phyloP scores from a whole-genome alignment of 139 green algal species.

The Gonium pectorale region DNA sequence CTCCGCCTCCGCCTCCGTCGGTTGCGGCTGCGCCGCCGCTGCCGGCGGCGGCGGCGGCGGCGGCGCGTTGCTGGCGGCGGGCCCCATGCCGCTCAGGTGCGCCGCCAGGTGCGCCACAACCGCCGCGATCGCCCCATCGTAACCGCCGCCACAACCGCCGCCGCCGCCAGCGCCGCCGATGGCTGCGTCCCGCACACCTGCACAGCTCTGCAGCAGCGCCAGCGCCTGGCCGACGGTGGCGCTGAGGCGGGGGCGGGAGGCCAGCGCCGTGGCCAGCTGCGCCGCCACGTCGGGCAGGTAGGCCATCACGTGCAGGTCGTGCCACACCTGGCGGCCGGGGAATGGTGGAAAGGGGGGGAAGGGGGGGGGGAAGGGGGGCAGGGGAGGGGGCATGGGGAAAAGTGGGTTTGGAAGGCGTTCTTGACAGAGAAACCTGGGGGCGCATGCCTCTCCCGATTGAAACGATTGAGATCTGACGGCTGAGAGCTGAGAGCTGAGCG shows the following conservation, averaged over 20 bases:
- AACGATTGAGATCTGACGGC: too few species aligned
- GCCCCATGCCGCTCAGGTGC: constrained; percentile 8
- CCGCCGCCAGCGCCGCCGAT: not conserved
- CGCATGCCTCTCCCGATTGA: too few species aligned
- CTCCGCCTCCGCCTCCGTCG: not conserved
- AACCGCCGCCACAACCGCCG: not conserved
- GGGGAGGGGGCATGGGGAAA: too few species aligned
- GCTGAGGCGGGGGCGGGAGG: not conserved
- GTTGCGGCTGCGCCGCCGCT: not conserved
- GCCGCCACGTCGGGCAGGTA: constrained; percentile 39
- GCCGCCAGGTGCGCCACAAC: constrained; percentile 31
- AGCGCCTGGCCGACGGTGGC: not conserved
- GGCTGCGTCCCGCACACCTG: not conserved
- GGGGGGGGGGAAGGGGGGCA: not conserved
- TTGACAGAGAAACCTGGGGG: not conserved
- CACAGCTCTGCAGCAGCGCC: not conserved
- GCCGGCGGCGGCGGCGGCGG: not conserved
- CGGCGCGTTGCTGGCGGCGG: not conserved
- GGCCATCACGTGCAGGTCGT: constrained; percentile 45
- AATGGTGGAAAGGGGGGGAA: not conserved
- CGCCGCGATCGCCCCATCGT: not conserved
- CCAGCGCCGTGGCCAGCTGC: not conserved
- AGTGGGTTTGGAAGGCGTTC: too few species aligned
- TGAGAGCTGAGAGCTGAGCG: too few species aligned
- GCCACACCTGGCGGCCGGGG: constrained; percentile 25